Evolutionary conservation across 2,329 filamentous ascomycete species (phyloP), one percentile per base, ranked within the genome.

Genomic region (Neoscytalidium dimidiatum): DNA sequence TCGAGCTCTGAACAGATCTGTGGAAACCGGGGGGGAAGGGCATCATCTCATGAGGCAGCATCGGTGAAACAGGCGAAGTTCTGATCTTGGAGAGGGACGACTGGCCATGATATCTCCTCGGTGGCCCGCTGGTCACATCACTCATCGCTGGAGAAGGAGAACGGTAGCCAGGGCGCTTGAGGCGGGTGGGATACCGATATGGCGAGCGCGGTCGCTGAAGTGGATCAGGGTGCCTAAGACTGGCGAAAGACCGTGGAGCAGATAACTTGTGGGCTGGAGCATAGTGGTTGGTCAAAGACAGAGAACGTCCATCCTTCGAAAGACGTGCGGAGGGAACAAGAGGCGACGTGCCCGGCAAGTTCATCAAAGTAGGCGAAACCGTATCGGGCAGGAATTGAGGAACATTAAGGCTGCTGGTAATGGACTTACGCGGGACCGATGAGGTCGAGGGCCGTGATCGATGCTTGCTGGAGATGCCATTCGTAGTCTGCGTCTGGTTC

Each of bases 131-230:
- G 28, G 71, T 69, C 3, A 68, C 67, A 49, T 84, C 81, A 66
- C 79, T 82, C 72, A 80, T 68, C 7, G 79, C 78, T 38, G 81
- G 80, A 21, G 81, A 83, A 13, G 73, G 71, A 19, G 80, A 74
- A 21, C 80, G 75, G 67, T 79, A 78, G 14, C 77, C 77, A 14
- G 77, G 76, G 31, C 78, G 77, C 66, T 77, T 78, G 66, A 79
- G 73, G 51, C 79, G 74, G 58, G 75, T 75, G 1, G 78, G 79
- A 67, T 82, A 81, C 6, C 71, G 71, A 68, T 79, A 81, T 21
- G 78, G 77, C 28, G 76, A 79, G 52, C 73, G 72, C 13, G 75
- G 72, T 33, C 77, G 74, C 52, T 71, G 75, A 56, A 72, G 66
- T 26, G 68, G 68, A 23, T 78, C 79, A 52, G 79, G 75, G 65